phyloP scores from a whole-genome alignment of 768 basidiomycete species.

The Tylopilus sp. region DNA sequence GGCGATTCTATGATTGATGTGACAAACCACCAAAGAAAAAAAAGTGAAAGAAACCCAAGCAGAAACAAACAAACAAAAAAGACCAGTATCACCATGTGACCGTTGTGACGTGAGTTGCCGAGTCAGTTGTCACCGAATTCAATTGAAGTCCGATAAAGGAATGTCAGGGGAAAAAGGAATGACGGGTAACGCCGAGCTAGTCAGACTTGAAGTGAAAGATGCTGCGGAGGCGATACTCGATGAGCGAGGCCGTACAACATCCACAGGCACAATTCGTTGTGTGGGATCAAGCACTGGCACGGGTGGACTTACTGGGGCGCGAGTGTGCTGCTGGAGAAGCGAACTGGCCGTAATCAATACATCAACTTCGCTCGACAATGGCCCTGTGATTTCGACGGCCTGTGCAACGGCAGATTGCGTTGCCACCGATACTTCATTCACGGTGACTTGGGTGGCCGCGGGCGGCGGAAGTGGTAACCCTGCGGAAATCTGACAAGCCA shows the following conservation, averaged over 20 bases:
- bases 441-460: conserved; percentile 44
- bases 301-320: conserved; percentile 26
- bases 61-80: conserved; percentile 17
- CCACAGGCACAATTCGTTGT: conserved; percentile 25
- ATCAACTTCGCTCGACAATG: conserved; percentile 73
- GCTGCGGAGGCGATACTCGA: conserved; percentile 27
- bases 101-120: conserved; percentile 11
- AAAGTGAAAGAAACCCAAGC: conserved; percentile 19
- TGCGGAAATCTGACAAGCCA: conserved; percentile 38
- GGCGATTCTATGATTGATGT: conserved; percentile 29
- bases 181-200: conserved; percentile 15
- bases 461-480: conserved; percentile 34
- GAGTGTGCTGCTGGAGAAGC: conserved; percentile 45
- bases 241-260: conserved; percentile 36
- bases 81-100: conserved; percentile 26
- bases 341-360: conserved; percentile 70
- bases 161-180: conserved; percentile 19
- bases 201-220: conserved; percentile 24
- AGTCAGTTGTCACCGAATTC: conserved; percentile 17
- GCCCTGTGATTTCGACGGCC: conserved; percentile 75
- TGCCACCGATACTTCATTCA: conserved; percentile 55
- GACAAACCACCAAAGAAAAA: conserved; percentile 24
- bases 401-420: conserved; percentile 79
- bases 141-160: conserved; percentile 27
- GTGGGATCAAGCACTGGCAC: conserved; percentile 24